Conservation (phyloP, 768 basidiomycete genomes). For the Mycena rosella region DNA sequence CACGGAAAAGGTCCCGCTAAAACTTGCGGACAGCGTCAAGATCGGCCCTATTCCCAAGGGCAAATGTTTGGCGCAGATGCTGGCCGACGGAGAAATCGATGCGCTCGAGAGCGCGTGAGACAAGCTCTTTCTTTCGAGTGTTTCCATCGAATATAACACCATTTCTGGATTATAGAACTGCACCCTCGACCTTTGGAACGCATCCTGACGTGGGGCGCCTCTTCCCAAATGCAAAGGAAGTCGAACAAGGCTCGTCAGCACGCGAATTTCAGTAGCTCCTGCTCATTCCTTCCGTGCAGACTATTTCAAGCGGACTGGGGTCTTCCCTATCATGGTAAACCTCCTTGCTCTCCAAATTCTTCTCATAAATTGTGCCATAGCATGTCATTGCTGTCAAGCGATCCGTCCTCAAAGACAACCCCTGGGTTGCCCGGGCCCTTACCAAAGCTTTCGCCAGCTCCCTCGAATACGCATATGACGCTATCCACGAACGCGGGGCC, state of each 20-base stretch:
- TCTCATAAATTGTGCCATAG: neutral
- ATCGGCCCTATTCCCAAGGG: constrained; percentile 32
- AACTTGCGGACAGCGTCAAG: constrained; percentile 35
- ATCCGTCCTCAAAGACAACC: constrained; percentile 29
- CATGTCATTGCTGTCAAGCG: constrained; percentile 35
- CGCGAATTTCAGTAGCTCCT: neutral
- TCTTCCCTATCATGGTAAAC: constrained; percentile 35
- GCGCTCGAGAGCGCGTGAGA: constrained; percentile 37
- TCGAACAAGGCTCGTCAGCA: constrained; percentile 22
- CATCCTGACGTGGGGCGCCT: constrained; percentile 35
- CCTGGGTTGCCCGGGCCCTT: constrained; percentile 34
- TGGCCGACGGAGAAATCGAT: constrained; percentile 38
- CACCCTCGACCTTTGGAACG: constrained; percentile 34
- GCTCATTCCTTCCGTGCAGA: constrained; percentile 13
- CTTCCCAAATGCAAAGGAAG: constrained; percentile 32
- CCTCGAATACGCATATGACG: constrained; percentile 37
- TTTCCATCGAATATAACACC: neutral
- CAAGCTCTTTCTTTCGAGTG: too few species aligned
- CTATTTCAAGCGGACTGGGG: constrained; percentile 37
- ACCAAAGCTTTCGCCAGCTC: constrained; percentile 36
- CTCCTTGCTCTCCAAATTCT: neutral
- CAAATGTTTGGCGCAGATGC: constrained; percentile 37
- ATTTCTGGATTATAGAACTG: constrained; percentile 21
- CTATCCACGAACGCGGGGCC: constrained; percentile 37
- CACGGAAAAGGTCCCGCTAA: constrained; percentile 36